These are phyloP conservation scores for Adansonia madagascariensis DNA, from an alignment of 441 rosid species.

Conservation along the genomic window DNA sequence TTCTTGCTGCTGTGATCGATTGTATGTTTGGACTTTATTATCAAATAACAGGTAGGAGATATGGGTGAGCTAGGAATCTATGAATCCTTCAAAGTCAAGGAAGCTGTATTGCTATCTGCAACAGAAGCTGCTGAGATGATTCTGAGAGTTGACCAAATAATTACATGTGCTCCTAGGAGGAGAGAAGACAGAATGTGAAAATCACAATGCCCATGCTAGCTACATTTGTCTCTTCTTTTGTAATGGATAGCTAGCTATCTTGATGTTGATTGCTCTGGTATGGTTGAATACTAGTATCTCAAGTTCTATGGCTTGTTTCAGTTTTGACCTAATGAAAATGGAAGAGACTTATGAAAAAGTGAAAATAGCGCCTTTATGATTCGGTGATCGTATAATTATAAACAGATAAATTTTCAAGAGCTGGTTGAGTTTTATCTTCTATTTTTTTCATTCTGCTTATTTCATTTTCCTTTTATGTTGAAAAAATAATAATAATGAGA, in stretches of 20 bases:
- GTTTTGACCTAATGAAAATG: background rate
- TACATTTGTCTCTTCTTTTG: slow-evolving; percentile 1
- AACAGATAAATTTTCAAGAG: background rate
- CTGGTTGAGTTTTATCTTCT: background rate
- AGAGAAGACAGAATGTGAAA: slow-evolving; percentile 93
- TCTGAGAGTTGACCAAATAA: slow-evolving; percentile 89
- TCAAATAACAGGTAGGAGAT: slow-evolving; percentile 68
- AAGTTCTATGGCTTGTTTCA: background rate
- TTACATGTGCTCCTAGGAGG: slow-evolving; percentile 86
- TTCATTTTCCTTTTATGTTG: background rate
- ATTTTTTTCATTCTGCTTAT: background rate
- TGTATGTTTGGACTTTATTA: background rate
- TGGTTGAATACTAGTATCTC: background rate
- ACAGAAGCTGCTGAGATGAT: slow-evolving; percentile 99
- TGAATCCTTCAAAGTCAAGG: slow-evolving; percentile 95
- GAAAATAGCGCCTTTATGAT: background rate
- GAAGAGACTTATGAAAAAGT: background rate
- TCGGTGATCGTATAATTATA: background rate
- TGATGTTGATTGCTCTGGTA: background rate
- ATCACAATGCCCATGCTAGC: background rate
- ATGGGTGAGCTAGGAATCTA: slow-evolving; percentile 81
- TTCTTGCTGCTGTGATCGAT: slow-evolving; percentile 17
- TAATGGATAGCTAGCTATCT: background rate
- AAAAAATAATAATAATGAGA: background rate
- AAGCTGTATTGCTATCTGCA: slow-evolving; percentile 86